Evolutionary conservation across 2,329 filamentous ascomycete species (phyloP).

Genomic region (Colletotrichum graminicola): DNA sequence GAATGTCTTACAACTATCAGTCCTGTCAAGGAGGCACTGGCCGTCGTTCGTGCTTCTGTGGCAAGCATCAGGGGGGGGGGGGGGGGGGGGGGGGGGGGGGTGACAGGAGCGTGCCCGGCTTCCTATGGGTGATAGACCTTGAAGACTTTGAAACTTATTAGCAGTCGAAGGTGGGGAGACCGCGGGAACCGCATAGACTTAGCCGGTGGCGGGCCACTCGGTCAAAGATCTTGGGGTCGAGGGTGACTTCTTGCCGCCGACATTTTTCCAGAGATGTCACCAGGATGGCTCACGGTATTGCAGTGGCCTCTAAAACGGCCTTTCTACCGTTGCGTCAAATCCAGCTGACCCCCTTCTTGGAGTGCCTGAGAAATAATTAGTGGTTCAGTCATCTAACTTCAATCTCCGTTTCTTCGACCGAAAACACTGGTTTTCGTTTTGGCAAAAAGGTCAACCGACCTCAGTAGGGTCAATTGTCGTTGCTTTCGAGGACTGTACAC

Average conservation of each 20-base stretch:
- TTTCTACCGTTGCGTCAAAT: no score
- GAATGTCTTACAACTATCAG: slow-evolving; percentile 17
- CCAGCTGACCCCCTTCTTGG: neutral
- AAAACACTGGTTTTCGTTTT: neutral
- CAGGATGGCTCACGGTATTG: neutral
- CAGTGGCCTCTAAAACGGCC: neutral
- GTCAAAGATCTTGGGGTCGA: neutral
- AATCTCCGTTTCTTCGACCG: neutral
- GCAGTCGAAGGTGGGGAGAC: neutral
- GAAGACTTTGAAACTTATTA: slow-evolving; percentile 1
- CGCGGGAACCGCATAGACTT: neutral
- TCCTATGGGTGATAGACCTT: neutral
- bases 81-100: no score
- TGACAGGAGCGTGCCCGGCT: slow-evolving; percentile 1
- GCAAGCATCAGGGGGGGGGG: slow-evolving; percentile 12
- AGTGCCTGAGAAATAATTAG: neutral
- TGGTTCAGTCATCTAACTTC: neutral
- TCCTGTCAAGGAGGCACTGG: slow-evolving; percentile 3
- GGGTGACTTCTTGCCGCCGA: neutral
- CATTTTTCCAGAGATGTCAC: neutral
- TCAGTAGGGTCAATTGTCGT: neutral
- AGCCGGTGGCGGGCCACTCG: neutral
- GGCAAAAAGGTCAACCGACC: neutral
- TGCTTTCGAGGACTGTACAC: neutral
- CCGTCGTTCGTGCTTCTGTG: neutral